Conservation (phyloP, 108 stramenopile genomes). For the Pseudonitzschia multistriata region DNA sequence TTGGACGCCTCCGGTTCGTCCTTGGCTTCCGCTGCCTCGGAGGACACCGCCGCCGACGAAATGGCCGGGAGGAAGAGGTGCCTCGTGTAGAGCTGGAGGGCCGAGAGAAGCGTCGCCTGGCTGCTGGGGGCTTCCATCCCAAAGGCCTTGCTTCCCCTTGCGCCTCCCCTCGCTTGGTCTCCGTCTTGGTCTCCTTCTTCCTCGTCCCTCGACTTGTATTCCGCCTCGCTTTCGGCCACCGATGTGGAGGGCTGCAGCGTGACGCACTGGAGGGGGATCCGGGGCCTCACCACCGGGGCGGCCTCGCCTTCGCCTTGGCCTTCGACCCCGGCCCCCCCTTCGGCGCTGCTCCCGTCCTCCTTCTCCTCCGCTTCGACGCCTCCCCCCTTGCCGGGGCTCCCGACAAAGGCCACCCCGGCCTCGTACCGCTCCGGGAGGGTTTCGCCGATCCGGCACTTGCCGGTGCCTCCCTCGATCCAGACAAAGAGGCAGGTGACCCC, state of each 20-base stretch:
- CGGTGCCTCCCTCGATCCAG: constrained; percentile 26
- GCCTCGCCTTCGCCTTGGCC: constrained; percentile 15
- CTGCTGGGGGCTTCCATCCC: constrained; percentile 6
- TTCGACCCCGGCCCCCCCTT: not conserved
- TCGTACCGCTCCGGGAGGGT: constrained; percentile 30
- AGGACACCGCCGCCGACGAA: not conserved
- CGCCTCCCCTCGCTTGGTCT: constrained; percentile 3
- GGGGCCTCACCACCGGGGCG: not conserved
- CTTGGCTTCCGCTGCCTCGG: constrained; percentile 1
- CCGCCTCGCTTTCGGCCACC: not conserved
- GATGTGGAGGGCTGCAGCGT: constrained; percentile 32
- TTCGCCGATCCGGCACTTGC: constrained; percentile 27
- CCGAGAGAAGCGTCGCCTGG: constrained; percentile 35
- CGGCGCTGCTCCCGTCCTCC: not conserved
- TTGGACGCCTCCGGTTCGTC: constrained; percentile 2
- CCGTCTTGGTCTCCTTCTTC: constrained; percentile 20
- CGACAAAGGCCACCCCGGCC: constrained; percentile 36
- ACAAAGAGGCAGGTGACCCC: constrained; percentile 21
- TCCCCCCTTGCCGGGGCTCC: constrained; percentile 3
- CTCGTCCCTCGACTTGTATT: not conserved
- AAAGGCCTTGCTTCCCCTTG: not conserved
- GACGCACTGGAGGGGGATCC: constrained; percentile 34
- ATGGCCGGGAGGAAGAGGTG: constrained; percentile 81
- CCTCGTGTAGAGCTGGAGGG: constrained; percentile 72
- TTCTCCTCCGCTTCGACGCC: not conserved